A percentile compares a stretch with the other conserved stretches of the same genome.
Evolutionary conservation across 1,284 basidiomycete species (phyloP).

Genomic region (Trichosporon ovoides): DNA sequence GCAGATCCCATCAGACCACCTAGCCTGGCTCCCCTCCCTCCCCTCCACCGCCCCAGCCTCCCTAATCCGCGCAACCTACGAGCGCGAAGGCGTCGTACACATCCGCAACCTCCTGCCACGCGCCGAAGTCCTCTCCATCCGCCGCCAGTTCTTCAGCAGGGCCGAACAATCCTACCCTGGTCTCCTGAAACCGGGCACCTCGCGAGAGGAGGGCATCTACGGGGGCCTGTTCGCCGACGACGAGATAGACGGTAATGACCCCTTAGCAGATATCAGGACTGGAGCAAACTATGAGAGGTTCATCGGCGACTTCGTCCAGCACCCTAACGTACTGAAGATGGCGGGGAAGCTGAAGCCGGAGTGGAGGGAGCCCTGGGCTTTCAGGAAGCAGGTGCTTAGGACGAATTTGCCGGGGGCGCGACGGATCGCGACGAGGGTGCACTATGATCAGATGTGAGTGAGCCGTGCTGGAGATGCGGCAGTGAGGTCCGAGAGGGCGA

Average conservation of each 20-base stretch:
- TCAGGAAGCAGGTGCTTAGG: constrained; percentile 15
- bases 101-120: constrained; percentile 12
- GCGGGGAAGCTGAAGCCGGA: constrained; percentile 10
- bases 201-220: constrained; percentile 15
- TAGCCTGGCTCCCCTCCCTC: constrained; percentile 16
- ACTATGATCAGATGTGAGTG: constrained; percentile 21
- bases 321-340: constrained; percentile 7
- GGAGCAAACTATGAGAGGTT: constrained; percentile 8
- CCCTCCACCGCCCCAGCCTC: constrained; percentile 14
- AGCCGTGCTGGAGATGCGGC: no score
- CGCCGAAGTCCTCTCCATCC: constrained; percentile 5
- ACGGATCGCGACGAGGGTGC: constrained; percentile 12
- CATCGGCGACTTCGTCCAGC: constrained; percentile 10
- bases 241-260: constrained; percentile 8
- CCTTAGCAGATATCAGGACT: constrained; percentile 7
- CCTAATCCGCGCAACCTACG: constrained; percentile 14
- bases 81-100: constrained; percentile 20
- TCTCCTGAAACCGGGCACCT: constrained; percentile 12
- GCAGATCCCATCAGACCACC: constrained; percentile 15
- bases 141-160: constrained; percentile 15
- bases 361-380: constrained; percentile 16
- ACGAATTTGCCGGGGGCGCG: constrained; percentile 19
- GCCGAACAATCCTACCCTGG: constrained; percentile 1
- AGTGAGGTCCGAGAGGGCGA: no score
- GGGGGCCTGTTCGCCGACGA: constrained; percentile 7